Conservation (phyloP, 148 eudicot genomes). For the Rhododendron molle region DNA sequence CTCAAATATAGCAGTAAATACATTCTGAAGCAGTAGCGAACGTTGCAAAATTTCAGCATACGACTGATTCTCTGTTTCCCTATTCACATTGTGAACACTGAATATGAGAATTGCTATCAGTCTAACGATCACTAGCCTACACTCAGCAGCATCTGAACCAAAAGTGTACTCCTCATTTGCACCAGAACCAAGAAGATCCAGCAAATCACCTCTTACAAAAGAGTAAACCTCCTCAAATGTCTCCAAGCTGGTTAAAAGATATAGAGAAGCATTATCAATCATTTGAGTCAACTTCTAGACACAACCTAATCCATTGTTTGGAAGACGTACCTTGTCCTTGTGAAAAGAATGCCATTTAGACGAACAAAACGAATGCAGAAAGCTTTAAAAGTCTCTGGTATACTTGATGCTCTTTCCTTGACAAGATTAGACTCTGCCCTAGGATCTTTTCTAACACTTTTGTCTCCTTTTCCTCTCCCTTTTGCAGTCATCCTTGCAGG, state of each 20-base stretch:
- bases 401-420: slow-evolving; percentile 41
- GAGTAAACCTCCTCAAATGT: slow-evolving; percentile 72
- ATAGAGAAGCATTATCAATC: slow-evolving; percentile 9
- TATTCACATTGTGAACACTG: slow-evolving; percentile 75
- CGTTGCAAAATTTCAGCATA: slow-evolving; percentile 90
- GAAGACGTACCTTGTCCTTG: slow-evolving; percentile 78
- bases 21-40: slow-evolving; percentile 75
- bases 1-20: slow-evolving; percentile 71
- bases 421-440: slow-evolving; percentile 35
- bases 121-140: slow-evolving; percentile 66
- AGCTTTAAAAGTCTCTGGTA: slow-evolving; percentile 44
- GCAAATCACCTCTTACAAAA: slow-evolving; percentile 45
- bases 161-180: slow-evolving; percentile 54
- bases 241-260: slow-evolving; percentile 64
- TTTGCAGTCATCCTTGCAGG: slow-evolving; percentile 45
- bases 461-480: slow-evolving; percentile 66
- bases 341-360: slow-evolving; percentile 86
- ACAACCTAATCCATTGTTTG: not conserved
- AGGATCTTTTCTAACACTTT: slow-evolving; percentile 49
- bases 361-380: slow-evolving; percentile 71
- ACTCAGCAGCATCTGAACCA: slow-evolving; percentile 81
- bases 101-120: slow-evolving; percentile 70
- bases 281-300: not conserved
- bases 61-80: slow-evolving; percentile 79
- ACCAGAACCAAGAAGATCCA: slow-evolving; percentile 68